Evolutionary conservation across 495 filamentous ascomycete species (phyloP), one percentile per base, ranked within the genome.

Genomic region (Stereocaulon alpinum): DNA sequence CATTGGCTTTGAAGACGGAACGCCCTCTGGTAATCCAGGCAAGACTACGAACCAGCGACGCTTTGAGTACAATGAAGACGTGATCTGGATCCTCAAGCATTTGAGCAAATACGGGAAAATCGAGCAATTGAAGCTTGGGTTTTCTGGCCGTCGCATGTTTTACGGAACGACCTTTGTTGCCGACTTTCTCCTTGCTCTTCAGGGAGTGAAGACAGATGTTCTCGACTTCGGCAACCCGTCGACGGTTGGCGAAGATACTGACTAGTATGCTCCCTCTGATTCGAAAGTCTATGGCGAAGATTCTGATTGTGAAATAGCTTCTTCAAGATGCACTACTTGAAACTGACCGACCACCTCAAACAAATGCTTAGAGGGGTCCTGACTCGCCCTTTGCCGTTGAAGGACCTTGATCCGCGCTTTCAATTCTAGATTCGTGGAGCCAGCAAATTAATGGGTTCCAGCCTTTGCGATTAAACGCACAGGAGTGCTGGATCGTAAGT

Each of bases 1-100:
- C 27, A 40, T 65, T 3, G n/a, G 17, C 7, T 65, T 65, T 27
- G 40, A 60, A 15, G 63, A 65, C 41, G 56, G 48, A 15, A 52
- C 49, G 7, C 63, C 34, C 1, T 56, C 63, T 11, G 60, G 52
- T 10, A 56, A 62, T 11, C 60, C 60, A 27, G 27, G 55, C 42
- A 29, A 40, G n/a, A 48, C 15, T 7, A 29, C 48, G 20, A 44
- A 64, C 14, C 42, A 62, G 24, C 60, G 60, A 4, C 63, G 63
- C 29, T 65, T 56, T 7, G 55, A 59, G 17, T 32, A 52, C 40
- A 54, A 65, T 51, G 40, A 51, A 41, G 55, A 65, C 30, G 10
- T 65, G 11, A 14, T 61, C 9, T 56, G 56, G 50, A 53, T 58
- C 45, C 45, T 65, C 7, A 29, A 60, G 14, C 10, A 63, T 52